These are phyloP conservation scores for Strigomonas culicis DNA, from an alignment of 208 protist species.

Conservation along the genomic window DNA sequence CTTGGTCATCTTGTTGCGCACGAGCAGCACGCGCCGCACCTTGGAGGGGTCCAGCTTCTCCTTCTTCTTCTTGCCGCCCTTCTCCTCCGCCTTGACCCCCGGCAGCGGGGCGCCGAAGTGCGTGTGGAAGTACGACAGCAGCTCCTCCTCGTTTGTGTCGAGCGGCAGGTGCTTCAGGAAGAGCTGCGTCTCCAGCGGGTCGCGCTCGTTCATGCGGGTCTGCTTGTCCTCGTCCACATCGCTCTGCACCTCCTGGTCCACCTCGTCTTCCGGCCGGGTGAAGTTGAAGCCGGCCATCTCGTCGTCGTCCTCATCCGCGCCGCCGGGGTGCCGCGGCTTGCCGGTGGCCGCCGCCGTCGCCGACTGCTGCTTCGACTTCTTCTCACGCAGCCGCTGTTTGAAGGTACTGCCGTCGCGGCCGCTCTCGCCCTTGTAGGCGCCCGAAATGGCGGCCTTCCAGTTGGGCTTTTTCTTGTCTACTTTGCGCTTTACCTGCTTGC, in stretches of 20 bases:
- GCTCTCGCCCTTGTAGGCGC: conserved; percentile 38
- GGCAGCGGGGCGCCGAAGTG: conserved; percentile 45
- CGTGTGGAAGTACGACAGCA: conserved; percentile 61
- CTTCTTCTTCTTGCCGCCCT: too few relatives aligned
- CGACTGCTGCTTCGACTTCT: conserved; percentile 33
- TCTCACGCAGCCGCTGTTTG: conserved; percentile 23
- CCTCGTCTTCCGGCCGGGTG: conserved; percentile 30
- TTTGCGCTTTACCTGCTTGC: conserved; percentile 81
- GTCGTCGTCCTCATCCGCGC: conserved; percentile 19
- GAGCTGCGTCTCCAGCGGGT: conserved; percentile 86
- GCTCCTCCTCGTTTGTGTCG: conserved; percentile 84
- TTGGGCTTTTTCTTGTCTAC: conserved; percentile 71
- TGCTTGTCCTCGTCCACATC: conserved; percentile 89
- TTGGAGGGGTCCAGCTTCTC: not conserved
- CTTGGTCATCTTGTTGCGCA: conserved; percentile 68
- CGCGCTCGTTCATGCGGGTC: conserved; percentile 77
- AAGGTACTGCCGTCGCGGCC: conserved; percentile 7
- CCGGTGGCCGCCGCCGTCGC: conserved; percentile 23
- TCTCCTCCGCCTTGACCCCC: too few relatives aligned
- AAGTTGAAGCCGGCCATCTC: conserved; percentile 36
- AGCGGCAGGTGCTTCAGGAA: conserved; percentile 84
- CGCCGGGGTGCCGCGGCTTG: conserved; percentile 9
- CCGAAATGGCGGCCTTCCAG: conserved; percentile 69
- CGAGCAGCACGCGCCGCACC: conserved; percentile 80
- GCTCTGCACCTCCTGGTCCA: conserved; percentile 78